Percentiles rank a stretch among this genome's conserved stretches.
Evolutionary conservation across 2,329 filamentous ascomycete species (phyloP).

Genomic region (Aspergillus ustus): DNA sequence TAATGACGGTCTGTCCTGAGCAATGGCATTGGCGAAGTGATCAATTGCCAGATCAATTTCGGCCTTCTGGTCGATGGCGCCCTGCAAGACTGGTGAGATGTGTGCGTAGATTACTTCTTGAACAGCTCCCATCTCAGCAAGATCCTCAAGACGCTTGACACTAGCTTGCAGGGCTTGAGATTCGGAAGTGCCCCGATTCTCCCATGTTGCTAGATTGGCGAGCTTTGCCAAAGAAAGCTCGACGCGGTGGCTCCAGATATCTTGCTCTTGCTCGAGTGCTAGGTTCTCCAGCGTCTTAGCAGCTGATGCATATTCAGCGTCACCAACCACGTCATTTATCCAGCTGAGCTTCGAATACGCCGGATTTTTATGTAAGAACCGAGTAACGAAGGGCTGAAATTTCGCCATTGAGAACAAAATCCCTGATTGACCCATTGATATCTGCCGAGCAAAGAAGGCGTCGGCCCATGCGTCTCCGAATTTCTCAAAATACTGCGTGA

Average conservation of each 20-base stretch:
- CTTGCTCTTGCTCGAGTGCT: slow-evolving; percentile 72
- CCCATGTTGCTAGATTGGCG: slow-evolving; percentile 68
- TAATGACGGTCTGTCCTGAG: slow-evolving; percentile 68
- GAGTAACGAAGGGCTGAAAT: slow-evolving; percentile 74
- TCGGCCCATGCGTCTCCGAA: slow-evolving; percentile 60
- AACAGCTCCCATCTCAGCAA: slow-evolving; percentile 73
- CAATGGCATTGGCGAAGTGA: slow-evolving; percentile 60
- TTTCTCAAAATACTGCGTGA: slow-evolving; percentile 53
- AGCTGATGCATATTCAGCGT: slow-evolving; percentile 75
- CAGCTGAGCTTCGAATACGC: slow-evolving; percentile 80
- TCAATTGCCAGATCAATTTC: slow-evolving; percentile 77
- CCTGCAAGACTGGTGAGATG: slow-evolving; percentile 68
- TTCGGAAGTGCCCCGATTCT: slow-evolving; percentile 32
- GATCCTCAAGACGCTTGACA: slow-evolving; percentile 62
- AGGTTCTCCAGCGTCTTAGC: slow-evolving; percentile 71
- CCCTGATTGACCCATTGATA: slow-evolving; percentile 68
- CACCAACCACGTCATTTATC: slow-evolving; percentile 88
- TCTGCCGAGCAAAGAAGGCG: slow-evolving; percentile 79
- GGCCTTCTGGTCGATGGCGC: slow-evolving; percentile 78
- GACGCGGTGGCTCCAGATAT: slow-evolving; percentile 91
- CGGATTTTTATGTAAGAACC: slow-evolving; percentile 74
- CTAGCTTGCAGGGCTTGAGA: slow-evolving; percentile 48
- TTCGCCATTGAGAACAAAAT: slow-evolving; percentile 71
- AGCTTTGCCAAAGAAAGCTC: slow-evolving; percentile 90
- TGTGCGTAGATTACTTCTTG: slow-evolving; percentile 78